Percentiles rank a stretch among this genome's conserved stretches.
Evolutionary conservation across 2,329 filamentous ascomycete species (phyloP).

Genomic region (Ustulina deusta): DNA sequence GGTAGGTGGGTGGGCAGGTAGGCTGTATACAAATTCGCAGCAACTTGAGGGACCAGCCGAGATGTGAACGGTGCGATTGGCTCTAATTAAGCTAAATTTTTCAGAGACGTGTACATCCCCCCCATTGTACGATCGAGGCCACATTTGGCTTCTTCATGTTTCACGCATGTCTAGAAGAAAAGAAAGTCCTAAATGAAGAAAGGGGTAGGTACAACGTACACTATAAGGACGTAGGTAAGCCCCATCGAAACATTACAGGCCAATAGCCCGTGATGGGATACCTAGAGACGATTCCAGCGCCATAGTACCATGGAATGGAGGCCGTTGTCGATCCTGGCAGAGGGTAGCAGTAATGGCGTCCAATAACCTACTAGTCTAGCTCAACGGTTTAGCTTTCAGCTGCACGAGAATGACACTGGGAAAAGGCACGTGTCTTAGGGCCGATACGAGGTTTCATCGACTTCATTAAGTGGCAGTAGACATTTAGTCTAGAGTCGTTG

Average conservation of each 20-base stretch:
- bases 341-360: constrained; percentile 29
- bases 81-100: neutral
- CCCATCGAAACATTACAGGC: neutral
- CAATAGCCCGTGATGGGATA: constrained; percentile 6
- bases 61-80: neutral
- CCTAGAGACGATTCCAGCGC: constrained; percentile 13
- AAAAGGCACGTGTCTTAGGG: neutral
- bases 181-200: constrained; percentile 3
- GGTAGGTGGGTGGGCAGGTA: neutral
- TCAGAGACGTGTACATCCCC: neutral
- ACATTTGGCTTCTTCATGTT: neutral
- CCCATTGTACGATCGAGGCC: neutral
- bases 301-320: constrained; percentile 18
- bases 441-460: constrained; percentile 14
- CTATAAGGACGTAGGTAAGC: neutral
- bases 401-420: constrained; percentile 1
- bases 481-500: neutral
- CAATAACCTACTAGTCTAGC: constrained; percentile 24
- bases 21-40: neutral
- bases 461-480: neutral
- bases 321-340: constrained; percentile 27
- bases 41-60: neutral
- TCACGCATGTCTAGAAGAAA: neutral
- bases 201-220: constrained; percentile 2
- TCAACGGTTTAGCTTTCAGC: constrained; percentile 26